Evolutionary conservation across 108 stramenopile genomes (phyloP).

Genomic region (Mediolabrus comicus): DNA sequence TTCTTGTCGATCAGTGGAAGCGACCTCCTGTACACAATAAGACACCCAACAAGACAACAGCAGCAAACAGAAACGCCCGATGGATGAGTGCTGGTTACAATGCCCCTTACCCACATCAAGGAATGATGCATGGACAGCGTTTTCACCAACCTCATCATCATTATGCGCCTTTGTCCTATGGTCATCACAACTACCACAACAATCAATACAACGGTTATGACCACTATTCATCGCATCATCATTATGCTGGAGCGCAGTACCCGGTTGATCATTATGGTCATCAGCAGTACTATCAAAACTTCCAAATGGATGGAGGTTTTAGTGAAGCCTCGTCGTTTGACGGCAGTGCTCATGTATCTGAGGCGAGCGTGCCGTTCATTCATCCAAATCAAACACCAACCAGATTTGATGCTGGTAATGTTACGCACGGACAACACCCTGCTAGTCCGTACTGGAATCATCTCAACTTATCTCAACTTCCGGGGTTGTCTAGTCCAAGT

Average conservation of each 20-base stretch:
- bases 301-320: slow-evolving; percentile 28
- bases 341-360: slow-evolving; percentile 16
- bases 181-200: slow-evolving; percentile 16
- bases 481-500: slow-evolving; percentile 37
- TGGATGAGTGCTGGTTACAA: slow-evolving; percentile 6
- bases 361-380: slow-evolving; percentile 4
- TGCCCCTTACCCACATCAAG: slow-evolving; percentile 22
- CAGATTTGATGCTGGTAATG: slow-evolving; percentile 13
- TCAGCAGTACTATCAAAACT: slow-evolving; percentile 32
- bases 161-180: slow-evolving; percentile 11
- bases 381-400: slow-evolving; percentile 28
- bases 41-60: slow-evolving; percentile 3
- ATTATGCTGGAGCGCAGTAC: slow-evolving; percentile 27
- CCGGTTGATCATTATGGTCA: slow-evolving; percentile 22
- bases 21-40: neutral
- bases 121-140: slow-evolving; percentile 8
- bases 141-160: slow-evolving; percentile 16
- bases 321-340: slow-evolving; percentile 29
- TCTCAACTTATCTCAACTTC: slow-evolving; percentile 45
- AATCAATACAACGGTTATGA: slow-evolving; percentile 14
- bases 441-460: slow-evolving; percentile 43
- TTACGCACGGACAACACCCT: slow-evolving; percentile 8
- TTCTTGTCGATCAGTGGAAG: neutral
- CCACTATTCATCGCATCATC: slow-evolving; percentile 21
- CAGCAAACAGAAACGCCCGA: slow-evolving; percentile 1